Evolutionary conservation across 805 yeast genomes (phyloP), one percentile per base, ranked within the genome.

Genomic region (Cephaloascus fragrans): DNA sequence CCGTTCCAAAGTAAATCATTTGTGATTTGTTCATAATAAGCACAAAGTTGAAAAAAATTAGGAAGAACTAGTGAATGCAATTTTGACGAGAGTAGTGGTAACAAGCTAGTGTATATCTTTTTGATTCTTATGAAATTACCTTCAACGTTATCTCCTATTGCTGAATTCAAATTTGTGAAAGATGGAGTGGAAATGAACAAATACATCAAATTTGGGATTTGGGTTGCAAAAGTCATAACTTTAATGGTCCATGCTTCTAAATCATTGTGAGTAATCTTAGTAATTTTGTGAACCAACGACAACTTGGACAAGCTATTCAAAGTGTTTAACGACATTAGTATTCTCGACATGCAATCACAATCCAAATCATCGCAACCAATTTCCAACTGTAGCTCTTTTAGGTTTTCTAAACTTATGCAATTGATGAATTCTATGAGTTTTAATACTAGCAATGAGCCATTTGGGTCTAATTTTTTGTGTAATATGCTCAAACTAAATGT

Each of bases 1-100:
- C 90, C 90, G 51, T 82, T 83, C 89, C 90, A 83, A 18, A 83
- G 54, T 37, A 83, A 45, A 44, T 80, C 83, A 35, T 85, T 81
- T 51, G 78, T 76, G 4, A 80, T 53, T 40, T 79, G 80, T 46
- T 83, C 94, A 52, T 82, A 83, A 44, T 85, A 74, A 0, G 86
- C 64, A 17, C 80, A 59, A 0, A 78, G 60, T 41, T 77, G 75
- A 44, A 83, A 53, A 39, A 80, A 63, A 3, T 76, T 75, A 2
- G 89, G 87, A 0, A 78, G 65, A 3, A 73, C 57, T 12, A 83
- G 51, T 2, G 62, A 61, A 36, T 70, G 57, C 34, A 76, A 58
- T 2, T 60, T 49, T n/a, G n/a, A n/a, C 12, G 48, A 47, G 20
- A 75, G 45, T 14, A 62, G 49, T 0, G 84, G 83, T 4, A 81